Evolutionary conservation across 345 rosid species (phyloP), one percentile per base, ranked within the genome.

Genomic region (Gossypium thurberi): DNA sequence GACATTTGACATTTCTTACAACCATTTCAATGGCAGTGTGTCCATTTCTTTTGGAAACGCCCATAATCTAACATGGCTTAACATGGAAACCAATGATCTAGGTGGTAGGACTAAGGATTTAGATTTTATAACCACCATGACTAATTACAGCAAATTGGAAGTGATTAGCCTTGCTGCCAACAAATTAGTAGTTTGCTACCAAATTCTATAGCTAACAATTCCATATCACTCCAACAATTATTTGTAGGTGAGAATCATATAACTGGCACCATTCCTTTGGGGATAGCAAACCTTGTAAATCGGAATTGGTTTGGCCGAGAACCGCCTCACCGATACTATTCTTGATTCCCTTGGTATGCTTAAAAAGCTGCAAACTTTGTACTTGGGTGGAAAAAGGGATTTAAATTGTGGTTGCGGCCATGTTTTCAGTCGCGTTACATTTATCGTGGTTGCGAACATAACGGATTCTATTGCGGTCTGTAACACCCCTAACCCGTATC

Each of bases 1-100:
- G n/a, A 0, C 0, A 0, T 4, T 50, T 3, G 71, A 47, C 0
- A 8, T 68, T 26, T 3, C 42, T 1, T 0, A 0, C 1, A 68
- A 14, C 5, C 6, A 25, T 68, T 50, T 68, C 3, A 48, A 25
- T 14, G 44, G 71, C 18, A 44, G 46, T 44, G 53, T 68, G 11
- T 68, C 23, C 13, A 50, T 25, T 1, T 1, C 26, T 17, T 67
- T 67, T 25, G 6, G 28, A 21, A 26, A 15, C 6, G 7, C 21
- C 2, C 11, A 3, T 7, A 13, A 65, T 10, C 1, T 65, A n/a
- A 3, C n/a, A 20, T 13, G 28, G 33, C 0, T 65, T 0, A 65
- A 65, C 8, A 12, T 67, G 21, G 33, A n/a, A 21, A 0, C 0
- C 2, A 66, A 66, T 23, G 13, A 15, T 47, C 6, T 66, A 0